These are phyloP conservation scores for Apophysomyces elegans DNA, from an alignment of 371 early-diverging fungal genomes.

Conservation along the genomic window DNA sequence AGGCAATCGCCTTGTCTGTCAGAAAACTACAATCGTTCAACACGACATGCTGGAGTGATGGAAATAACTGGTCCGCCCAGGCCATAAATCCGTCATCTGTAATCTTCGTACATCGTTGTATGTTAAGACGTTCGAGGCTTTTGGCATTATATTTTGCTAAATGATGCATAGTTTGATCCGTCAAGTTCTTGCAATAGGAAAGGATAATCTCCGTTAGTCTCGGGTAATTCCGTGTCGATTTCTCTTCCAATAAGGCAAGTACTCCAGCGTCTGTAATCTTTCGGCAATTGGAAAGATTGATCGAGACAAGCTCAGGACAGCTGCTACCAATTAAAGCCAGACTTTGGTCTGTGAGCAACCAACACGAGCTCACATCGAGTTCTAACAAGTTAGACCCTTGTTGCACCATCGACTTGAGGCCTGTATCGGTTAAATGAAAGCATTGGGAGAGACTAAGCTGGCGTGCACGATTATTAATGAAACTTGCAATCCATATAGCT, in stretches of 20 bases:
- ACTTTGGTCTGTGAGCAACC: conserved; percentile 77
- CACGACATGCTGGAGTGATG: conserved; percentile 53
- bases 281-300: conserved; percentile 81
- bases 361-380: conserved; percentile 76
- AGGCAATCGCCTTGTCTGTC: conserved; percentile 67
- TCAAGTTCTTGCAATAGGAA: conserved; percentile 81
- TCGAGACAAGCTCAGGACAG: conserved; percentile 40
- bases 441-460: conserved; percentile 41
- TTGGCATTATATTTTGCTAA: conserved; percentile 39
- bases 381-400: conserved; percentile 41
- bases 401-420: conserved; percentile 39
- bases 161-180: conserved; percentile 61
- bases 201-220: conserved; percentile 48
- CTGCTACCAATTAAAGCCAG: conserved; percentile 44
- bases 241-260: conserved; percentile 42
- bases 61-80: conserved; percentile 51
- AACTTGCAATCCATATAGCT: conserved; percentile 12
- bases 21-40: conserved; percentile 83
- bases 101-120: conserved; percentile 83
- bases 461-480: conserved; percentile 29
- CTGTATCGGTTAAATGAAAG: conserved; percentile 58
- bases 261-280: conserved; percentile 76
- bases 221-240: conserved; percentile 27
- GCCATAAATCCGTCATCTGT: conserved; percentile 66
- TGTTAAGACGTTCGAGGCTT: conserved; percentile 56